phyloP scores from a whole-genome alignment of 1,284 basidiomycete species.

The Golubevia sp. region DNA sequence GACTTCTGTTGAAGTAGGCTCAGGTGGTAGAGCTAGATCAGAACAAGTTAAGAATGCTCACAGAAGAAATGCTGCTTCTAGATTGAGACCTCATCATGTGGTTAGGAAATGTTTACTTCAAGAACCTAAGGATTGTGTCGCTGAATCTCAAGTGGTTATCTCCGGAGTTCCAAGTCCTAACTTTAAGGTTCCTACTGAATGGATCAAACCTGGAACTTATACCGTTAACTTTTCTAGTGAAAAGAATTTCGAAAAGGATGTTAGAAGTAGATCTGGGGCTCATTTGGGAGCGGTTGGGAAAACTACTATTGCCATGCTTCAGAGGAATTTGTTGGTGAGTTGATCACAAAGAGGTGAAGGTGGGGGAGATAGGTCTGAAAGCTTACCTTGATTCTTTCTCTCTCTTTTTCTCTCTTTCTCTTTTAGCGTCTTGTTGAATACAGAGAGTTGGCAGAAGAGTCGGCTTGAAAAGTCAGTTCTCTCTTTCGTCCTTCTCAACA shows the following conservation, averaged over 20 bases:
- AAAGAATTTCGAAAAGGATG: constrained; percentile 94
- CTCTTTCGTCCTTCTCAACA: too few relatives aligned
- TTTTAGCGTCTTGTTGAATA: constrained; percentile 32
- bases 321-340: constrained; percentile 78
- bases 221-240: constrained; percentile 92
- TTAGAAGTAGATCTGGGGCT: constrained; percentile 73
- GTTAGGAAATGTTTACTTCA: constrained; percentile 64
- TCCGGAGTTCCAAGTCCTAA: constrained; percentile 84
- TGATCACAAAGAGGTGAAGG: background rate
- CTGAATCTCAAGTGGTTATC: constrained; percentile 83
- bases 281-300: constrained; percentile 82
- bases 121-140: constrained; percentile 71
- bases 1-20: background rate
- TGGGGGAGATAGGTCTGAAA: background rate
- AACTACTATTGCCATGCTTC: constrained; percentile 93
- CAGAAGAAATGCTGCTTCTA: constrained; percentile 66
- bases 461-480: too few relatives aligned
- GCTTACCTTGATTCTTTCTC: background rate
- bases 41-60: constrained; percentile 30
- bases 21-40: constrained; percentile 6
- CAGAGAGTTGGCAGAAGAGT: constrained; percentile 22
- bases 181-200: constrained; percentile 87
- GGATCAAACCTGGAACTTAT: constrained; percentile 88
- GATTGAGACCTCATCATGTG: constrained; percentile 73
- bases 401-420: background rate